Percentiles rank a stretch among this genome's conserved stretches.
Conservation (phyloP, 441 rosid species). For the Jatropha multifida region DNA sequence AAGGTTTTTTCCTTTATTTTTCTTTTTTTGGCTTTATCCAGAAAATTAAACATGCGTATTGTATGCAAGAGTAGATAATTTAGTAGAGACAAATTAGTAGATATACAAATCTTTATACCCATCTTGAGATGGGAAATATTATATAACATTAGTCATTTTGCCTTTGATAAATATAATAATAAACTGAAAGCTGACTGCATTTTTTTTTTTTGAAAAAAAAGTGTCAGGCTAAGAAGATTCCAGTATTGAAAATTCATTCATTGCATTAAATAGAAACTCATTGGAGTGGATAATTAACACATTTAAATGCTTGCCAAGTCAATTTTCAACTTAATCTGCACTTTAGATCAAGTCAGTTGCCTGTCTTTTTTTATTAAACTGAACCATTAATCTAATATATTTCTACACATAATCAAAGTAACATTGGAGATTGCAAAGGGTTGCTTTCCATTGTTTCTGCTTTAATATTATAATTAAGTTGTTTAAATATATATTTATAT, state of each 20-base stretch:
- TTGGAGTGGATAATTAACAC: slow-evolving; percentile 1
- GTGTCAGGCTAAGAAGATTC: slow-evolving; percentile 21
- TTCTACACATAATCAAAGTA: neutral
- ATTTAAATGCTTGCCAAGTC: slow-evolving; percentile 31
- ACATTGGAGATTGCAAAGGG: neutral
- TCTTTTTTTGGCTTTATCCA: neutral
- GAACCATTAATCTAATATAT: neutral
- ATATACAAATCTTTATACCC: slow-evolving; percentile 24
- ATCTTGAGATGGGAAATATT: slow-evolving; percentile 5
- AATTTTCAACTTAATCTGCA: slow-evolving; percentile 23
- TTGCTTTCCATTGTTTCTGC: neutral
- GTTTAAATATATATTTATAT: slow-evolving; percentile 14
- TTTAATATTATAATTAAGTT: neutral
- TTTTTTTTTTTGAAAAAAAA: neutral
- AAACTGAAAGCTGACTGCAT: slow-evolving; percentile 20
- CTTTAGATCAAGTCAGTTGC: neutral
- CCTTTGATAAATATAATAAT: neutral
- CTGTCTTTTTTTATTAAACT: neutral
- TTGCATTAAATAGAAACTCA: neutral
- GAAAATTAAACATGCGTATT: slow-evolving; percentile 2
- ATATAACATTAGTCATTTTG: neutral
- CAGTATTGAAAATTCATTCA: slow-evolving; percentile 6
- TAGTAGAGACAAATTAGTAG: slow-evolving; percentile 25
- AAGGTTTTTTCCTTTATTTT: neutral
- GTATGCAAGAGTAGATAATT: slow-evolving; percentile 17